Percentiles rank a stretch among this genome's conserved stretches.
These are phyloP conservation scores for Daedaleopsis sinensis DNA, from an alignment of 768 basidiomycete species.

Conservation along the genomic window DNA sequence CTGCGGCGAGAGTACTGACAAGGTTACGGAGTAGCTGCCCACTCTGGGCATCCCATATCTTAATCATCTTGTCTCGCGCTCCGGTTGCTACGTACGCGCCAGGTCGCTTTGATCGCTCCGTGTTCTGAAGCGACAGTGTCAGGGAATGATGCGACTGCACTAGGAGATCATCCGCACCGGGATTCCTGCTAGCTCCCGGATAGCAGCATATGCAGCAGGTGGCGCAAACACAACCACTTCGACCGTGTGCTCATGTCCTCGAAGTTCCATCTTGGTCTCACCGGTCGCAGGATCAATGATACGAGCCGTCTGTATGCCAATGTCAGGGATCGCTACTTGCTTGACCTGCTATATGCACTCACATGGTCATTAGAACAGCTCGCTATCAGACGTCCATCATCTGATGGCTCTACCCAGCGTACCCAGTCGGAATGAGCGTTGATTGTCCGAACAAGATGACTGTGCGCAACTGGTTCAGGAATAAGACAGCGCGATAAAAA, in stretches of 20 bases:
- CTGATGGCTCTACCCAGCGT: slow-evolving; percentile 35
- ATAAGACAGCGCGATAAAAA: neutral
- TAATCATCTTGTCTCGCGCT: slow-evolving; percentile 89
- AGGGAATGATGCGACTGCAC: neutral
- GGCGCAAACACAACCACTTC: slow-evolving; percentile 57
- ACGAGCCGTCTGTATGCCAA: slow-evolving; percentile 46
- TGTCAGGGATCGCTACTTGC: neutral
- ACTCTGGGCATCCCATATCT: slow-evolving; percentile 84
- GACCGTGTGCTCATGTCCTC: slow-evolving; percentile 59
- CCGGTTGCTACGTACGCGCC: slow-evolving; percentile 55
- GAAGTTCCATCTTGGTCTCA: slow-evolving; percentile 52
- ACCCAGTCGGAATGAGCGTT: slow-evolving; percentile 59
- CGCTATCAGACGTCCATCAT: slow-evolving; percentile 49
- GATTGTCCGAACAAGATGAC: slow-evolving; percentile 55
- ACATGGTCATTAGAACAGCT: slow-evolving; percentile 61
- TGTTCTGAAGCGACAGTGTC: slow-evolving; percentile 41
- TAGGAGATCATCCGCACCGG: slow-evolving; percentile 34
- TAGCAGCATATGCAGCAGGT: slow-evolving; percentile 41
- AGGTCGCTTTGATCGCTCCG: slow-evolving; percentile 50
- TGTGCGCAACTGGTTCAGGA: slow-evolving; percentile 22
- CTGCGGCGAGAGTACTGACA: slow-evolving; percentile 46
- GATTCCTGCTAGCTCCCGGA: slow-evolving; percentile 50
- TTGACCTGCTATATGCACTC: slow-evolving; percentile 20
- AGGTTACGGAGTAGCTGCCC: slow-evolving; percentile 71
- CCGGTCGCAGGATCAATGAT: slow-evolving; percentile 53